These are phyloP conservation scores for Zostera marina DNA, from an alignment of 116 monocot genomes.

Conservation along the genomic window DNA sequence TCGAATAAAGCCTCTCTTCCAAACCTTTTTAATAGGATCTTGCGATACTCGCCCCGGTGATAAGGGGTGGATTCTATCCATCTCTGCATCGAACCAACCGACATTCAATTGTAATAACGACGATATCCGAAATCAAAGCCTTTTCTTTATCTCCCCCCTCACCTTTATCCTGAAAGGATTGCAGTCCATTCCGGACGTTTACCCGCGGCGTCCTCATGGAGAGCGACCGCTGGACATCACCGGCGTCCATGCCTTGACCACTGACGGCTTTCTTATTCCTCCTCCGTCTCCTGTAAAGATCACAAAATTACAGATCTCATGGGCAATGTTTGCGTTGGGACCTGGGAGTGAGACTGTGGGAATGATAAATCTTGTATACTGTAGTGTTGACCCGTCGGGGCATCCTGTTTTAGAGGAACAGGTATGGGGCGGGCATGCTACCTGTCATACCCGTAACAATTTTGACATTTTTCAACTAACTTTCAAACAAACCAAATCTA, in stretches of 20 bases:
- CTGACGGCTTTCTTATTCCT: constrained; percentile 5
- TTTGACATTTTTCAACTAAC: too few species aligned
- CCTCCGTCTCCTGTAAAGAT: too few species aligned
- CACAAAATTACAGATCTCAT: too few species aligned
- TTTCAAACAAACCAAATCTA: too few species aligned
- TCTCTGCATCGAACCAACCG: background rate
- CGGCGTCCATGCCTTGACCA: background rate
- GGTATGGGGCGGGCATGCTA: too few species aligned
- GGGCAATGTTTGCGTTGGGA: too few species aligned
- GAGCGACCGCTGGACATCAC: constrained; percentile 10
- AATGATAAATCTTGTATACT: too few species aligned
- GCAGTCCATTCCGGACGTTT: constrained; percentile 5
- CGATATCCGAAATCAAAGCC: background rate
- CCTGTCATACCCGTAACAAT: too few species aligned
- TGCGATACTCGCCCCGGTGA: constrained; percentile 10
- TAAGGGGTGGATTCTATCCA: constrained; percentile 5
- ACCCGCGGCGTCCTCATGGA: constrained; percentile 22
- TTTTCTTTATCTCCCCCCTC: background rate
- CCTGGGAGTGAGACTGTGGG: too few species aligned
- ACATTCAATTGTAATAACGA: background rate
- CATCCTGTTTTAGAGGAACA: too few species aligned
- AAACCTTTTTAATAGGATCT: constrained; percentile 36
- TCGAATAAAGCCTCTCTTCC: constrained; percentile 46
- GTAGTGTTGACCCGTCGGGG: too few species aligned
- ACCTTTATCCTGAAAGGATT: constrained; percentile 8